phyloP scores from a whole-genome alignment of 495 filamentous ascomycete genomes.

The Xylaria nigripes region DNA sequence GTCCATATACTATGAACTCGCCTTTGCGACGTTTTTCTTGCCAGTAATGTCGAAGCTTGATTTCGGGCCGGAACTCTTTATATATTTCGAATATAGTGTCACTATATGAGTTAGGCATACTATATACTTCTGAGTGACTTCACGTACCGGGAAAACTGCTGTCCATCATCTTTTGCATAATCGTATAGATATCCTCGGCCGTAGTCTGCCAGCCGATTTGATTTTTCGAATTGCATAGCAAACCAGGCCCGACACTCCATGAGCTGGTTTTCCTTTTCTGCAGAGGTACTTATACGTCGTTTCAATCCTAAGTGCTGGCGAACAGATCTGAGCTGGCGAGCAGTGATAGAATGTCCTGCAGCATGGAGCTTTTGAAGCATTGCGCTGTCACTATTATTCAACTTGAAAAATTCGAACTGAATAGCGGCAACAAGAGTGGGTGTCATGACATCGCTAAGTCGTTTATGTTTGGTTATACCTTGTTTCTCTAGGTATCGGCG shows the following conservation, averaged over 20 bases:
- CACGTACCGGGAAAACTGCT: neutral
- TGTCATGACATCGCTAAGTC: neutral
- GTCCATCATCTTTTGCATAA: neutral
- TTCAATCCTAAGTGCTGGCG: neutral
- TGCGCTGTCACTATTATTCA: neutral
- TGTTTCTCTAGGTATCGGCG: neutral
- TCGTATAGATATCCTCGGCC: neutral
- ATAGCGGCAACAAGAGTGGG: neutral
- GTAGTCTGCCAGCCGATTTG: neutral
- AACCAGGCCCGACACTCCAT: neutral
- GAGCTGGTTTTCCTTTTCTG: neutral
- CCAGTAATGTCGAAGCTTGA: neutral
- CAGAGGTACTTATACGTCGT: neutral
- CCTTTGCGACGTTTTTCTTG: neutral
- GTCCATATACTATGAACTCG: neutral
- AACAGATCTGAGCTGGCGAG: neutral
- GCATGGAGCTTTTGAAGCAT: neutral
- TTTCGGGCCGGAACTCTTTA: neutral
- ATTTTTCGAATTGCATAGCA: neutral
- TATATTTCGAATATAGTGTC: neutral
- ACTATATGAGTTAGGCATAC: neutral
- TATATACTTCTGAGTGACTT: neutral
- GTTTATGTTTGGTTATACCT: neutral
- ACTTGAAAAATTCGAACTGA: neutral
- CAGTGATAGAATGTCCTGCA: neutral